These are phyloP conservation scores for Conidiobolus incongruus DNA, from an alignment of 371 early-diverging fungal species.

Conservation along the genomic window DNA sequence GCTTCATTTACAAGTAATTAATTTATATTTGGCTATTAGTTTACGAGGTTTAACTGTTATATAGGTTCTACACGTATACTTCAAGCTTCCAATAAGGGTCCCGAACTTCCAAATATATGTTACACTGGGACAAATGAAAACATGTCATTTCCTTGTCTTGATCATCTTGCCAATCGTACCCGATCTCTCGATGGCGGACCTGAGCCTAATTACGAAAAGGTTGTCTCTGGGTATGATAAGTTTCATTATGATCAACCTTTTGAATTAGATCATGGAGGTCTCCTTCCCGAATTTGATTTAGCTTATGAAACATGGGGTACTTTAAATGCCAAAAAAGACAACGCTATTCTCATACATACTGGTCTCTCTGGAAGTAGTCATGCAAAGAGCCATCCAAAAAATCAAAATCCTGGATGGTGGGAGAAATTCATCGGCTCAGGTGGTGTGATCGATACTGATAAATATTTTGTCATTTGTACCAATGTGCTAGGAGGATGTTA, in stretches of 20 bases:
- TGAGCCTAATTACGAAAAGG: constrained; percentile 66
- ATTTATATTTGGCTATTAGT: no score
- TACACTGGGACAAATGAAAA: no score
- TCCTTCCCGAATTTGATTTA: constrained; percentile 43
- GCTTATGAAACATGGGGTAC: constrained; percentile 77
- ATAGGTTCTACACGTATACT: no score
- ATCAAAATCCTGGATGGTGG: constrained; percentile 88
- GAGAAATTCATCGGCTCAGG: constrained; percentile 88
- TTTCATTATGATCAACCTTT: constrained; percentile 44
- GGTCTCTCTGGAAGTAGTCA: constrained; percentile 69
- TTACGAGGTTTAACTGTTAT: no score
- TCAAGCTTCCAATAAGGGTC: no score
- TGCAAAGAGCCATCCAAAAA: constrained; percentile 51
- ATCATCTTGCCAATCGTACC: constrained; percentile 34
- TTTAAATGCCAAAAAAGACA: constrained; percentile 35
- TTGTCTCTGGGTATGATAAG: constrained; percentile 55
- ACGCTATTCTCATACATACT: constrained; percentile 65
- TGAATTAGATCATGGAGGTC: constrained; percentile 60
- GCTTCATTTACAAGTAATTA: no score
- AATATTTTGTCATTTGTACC: constrained; percentile 69
- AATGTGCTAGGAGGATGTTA: constrained; percentile 77
- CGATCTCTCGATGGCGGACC: constrained; percentile 52
- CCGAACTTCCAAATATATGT: no score
- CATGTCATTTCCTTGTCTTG: constrained; percentile 47
- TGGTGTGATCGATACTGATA: constrained; percentile 55